These are phyloP conservation scores for Fusarium aywerte DNA, from an alignment of 2,329 filamentous ascomycete species.

Conservation along the genomic window DNA sequence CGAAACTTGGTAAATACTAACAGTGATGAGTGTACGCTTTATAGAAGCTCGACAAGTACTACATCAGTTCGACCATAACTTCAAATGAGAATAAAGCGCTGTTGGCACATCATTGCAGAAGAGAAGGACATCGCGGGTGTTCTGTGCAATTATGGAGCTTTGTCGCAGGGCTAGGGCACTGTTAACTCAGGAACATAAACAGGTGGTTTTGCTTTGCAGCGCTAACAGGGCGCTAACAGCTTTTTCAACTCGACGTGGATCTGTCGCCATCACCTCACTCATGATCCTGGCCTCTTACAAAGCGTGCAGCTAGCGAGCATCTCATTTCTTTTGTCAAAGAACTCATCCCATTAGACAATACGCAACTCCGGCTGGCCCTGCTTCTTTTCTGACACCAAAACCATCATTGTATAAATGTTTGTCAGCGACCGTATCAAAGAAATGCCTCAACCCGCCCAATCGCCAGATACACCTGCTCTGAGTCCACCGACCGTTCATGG, in stretches of 20 bases:
- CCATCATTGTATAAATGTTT: too few species aligned
- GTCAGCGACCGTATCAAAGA: neutral
- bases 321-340: too few species aligned
- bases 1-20: neutral
- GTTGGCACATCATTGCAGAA: too few species aligned
- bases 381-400: too few species aligned
- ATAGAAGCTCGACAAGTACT: too few species aligned
- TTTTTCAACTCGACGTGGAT: neutral
- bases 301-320: too few species aligned
- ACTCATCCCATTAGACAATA: neutral
- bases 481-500: neutral
- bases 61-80: too few species aligned
- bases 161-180: neutral
- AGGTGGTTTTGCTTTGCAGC: too few species aligned
- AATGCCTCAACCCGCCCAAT: conserved; percentile 12
- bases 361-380: rapidly evolving
- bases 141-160: neutral
- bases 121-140: too few species aligned
- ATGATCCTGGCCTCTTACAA: neutral
- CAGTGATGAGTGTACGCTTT: too few species aligned
- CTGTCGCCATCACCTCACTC: neutral
- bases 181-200: neutral
- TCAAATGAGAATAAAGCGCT: too few species aligned
- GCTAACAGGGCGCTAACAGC: neutral
- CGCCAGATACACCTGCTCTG: neutral